These are phyloP conservation scores for Boletus fagicola DNA, from an alignment of 768 basidiomycete genomes.

Conservation along the genomic window DNA sequence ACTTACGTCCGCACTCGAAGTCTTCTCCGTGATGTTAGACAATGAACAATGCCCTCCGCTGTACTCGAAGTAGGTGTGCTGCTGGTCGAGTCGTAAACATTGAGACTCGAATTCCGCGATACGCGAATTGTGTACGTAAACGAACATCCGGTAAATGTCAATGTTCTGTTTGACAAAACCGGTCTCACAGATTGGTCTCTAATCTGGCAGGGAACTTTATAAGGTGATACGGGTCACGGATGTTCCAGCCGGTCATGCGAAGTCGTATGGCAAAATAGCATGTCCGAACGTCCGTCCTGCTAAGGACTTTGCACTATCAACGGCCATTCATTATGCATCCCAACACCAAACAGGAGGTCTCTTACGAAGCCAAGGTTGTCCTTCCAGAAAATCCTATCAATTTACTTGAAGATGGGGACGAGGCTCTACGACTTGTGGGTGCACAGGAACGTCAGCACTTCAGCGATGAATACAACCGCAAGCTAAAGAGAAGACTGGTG, in stretches of 20 bases:
- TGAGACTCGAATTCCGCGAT: background rate
- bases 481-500: constrained; percentile 3
- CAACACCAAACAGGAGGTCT: background rate
- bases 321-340: background rate
- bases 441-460: constrained; percentile 47
- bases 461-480: constrained; percentile 57
- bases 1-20: background rate
- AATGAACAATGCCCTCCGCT: background rate
- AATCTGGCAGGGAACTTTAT: background rate
- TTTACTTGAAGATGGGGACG: constrained; percentile 42
- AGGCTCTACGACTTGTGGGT: constrained; percentile 43
- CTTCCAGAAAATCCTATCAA: background rate
- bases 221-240: background rate
- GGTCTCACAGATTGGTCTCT: background rate
- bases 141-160: background rate
- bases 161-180: background rate
- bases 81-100: background rate
- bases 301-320: background rate
- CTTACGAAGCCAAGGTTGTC: background rate
- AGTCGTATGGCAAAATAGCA: background rate
- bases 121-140: background rate
- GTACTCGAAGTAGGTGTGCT: background rate
- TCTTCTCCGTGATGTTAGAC: background rate
- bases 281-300: background rate
- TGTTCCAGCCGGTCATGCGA: background rate